Percentiles rank a stretch among this genome's conserved stretches.
phyloP scores from a whole-genome alignment of 1,139 yeast species.

The Magnusiomyces tetraspermus region DNA sequence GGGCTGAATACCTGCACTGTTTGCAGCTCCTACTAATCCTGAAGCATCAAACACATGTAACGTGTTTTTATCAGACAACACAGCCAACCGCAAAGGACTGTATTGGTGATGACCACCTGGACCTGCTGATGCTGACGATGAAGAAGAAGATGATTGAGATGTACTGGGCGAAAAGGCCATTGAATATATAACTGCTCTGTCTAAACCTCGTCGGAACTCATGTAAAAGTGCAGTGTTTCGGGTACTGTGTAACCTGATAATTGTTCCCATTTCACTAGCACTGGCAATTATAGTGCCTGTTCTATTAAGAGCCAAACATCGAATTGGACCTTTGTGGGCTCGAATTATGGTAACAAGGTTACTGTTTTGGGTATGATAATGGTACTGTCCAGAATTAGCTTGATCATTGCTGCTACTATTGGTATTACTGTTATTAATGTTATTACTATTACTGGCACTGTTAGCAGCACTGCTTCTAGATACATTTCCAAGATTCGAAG shows the following conservation, averaged over 20 bases:
- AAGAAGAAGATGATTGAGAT: too few species aligned
- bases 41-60: constrained; percentile 63
- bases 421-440: too few species aligned
- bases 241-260: constrained; percentile 70
- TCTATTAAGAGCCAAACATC: constrained; percentile 58
- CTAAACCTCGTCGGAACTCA: constrained; percentile 85
- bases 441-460: too few species aligned
- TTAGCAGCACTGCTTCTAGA: too few species aligned
- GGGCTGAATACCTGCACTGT: neutral
- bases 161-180: constrained; percentile 63
- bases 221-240: constrained; percentile 60
- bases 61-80: constrained; percentile 80
- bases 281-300: constrained; percentile 78
- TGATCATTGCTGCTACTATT: too few species aligned
- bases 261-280: constrained; percentile 81
- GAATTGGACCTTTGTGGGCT: constrained; percentile 68
- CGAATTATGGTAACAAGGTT: constrained; percentile 63
- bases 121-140: constrained; percentile 48
- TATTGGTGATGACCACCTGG: neutral
- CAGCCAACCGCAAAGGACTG: constrained; percentile 47
- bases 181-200: constrained; percentile 68
- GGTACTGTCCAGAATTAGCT: too few species aligned
- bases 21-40: constrained; percentile 23
- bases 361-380: constrained; percentile 30
- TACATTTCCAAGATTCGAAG: neutral